Conservation (phyloP, 176 grass and related monocot genomes). For the Zoysia pacifica region DNA sequence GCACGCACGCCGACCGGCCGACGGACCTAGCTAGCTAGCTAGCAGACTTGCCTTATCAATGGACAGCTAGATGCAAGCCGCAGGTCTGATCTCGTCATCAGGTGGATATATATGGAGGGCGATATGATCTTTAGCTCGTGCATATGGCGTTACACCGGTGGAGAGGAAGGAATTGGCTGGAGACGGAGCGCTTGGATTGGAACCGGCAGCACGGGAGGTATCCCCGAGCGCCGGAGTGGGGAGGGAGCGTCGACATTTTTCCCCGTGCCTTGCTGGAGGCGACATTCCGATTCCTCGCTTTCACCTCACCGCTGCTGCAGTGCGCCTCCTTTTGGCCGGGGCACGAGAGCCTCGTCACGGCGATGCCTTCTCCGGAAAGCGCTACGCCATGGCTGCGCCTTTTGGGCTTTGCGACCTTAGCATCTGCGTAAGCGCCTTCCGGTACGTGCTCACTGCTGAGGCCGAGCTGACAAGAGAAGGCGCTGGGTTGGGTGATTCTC, state of each 20-base stretch:
- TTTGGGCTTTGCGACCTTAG: background rate
- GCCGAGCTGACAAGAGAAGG: background rate
- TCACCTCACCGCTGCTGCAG: conserved; percentile 13
- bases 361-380: background rate
- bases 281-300: conserved; percentile 54
- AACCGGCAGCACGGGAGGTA: conserved; percentile 65
- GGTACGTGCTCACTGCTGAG: background rate
- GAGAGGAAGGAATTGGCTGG: conserved; percentile 39
- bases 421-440: background rate
- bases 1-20: background rate
- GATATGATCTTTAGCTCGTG: background rate
- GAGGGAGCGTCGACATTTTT: background rate
- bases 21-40: background rate
- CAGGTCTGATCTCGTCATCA: background rate
- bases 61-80: background rate
- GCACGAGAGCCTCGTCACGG: background rate
- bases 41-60: background rate
- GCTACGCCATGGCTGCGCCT: background rate
- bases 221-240: conserved; percentile 26
- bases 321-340: background rate
- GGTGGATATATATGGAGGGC: conserved; percentile 16
- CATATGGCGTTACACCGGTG: conserved; percentile 36
- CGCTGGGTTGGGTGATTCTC: background rate
- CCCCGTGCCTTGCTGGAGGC: conserved; percentile 36
- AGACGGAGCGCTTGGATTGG: conserved; percentile 3